Evolutionary conservation across 805 yeast genomes (phyloP), one percentile per base, ranked within the genome.

Genomic region (Yarrowia phangngaensis): DNA sequence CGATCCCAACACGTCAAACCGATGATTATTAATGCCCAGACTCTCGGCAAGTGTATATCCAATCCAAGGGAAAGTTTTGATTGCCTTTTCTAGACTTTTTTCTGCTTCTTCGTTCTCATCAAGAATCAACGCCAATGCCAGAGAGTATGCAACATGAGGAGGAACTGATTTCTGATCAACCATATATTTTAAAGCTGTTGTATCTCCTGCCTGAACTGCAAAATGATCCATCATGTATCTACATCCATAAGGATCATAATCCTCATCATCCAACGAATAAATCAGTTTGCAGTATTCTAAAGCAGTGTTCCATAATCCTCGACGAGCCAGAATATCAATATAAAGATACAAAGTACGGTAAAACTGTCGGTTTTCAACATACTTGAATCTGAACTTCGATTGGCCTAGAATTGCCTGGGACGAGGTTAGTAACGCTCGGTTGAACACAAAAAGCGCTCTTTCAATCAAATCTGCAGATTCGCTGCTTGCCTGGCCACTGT

Each of bases 161-260:
- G 38, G 15, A 29, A 12, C 50, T 17, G 24, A 12, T 11, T 31
- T n/a, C n/a, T 23, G 24, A 13, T 31, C 50, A 3, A 32, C 4
- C 50, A 31, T 32, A 15, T 33, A 26, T 15, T 12, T 23, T 17
- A 33, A 12, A n/a, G 38, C 50, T 2, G 24, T 17, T 7, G 38
- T 45, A 26, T 85, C 85, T 23, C 73, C 79, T 27, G 84, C 70
- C 64, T 78, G 67, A 3, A 84, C 66, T 3, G 90, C 80, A 59
- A 84, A 87, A 59, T 75, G 80, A 61, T 88, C 95, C 56, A 88
- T 79, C 62, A 86, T 84, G 59, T 82, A 81, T 54, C 95, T 72
- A 9, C 82, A 87, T 16, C 95, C 95, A 46, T 81, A 68, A 1
- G 95, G 95, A 67, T 88, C 95, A 51, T 82, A 84, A 2, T 79